Evolutionary conservation across 371 early-diverging fungal genomes (phyloP), one percentile per base, ranked within the genome.

Genomic region (Dinochytrium kinnereticum): DNA sequence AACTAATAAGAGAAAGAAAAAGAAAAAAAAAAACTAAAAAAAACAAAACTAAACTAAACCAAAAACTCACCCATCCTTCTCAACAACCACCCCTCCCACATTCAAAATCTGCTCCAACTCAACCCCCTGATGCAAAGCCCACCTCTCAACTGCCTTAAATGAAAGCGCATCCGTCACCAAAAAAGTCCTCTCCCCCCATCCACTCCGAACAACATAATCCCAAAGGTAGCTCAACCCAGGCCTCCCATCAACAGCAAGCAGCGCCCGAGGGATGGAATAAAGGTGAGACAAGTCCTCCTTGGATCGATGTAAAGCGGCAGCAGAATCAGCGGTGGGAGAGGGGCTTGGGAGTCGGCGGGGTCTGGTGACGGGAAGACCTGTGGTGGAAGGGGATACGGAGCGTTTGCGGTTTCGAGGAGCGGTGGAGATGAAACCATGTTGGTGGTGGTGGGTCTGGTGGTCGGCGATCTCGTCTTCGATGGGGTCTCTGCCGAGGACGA

Each of bases 241-340:
- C 28, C 38, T 61, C 15, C 74, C 75, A 19, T 59, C 70, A 2
- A 78, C 34, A 1, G 78, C 75, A 0, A 70, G 53, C 31, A 78
- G 68, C n/a, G 67, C 70, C 38, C 71, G 61, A 21, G 78, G 78
- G 1, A 74, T 24, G n/a, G 71, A 70, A n/a, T 53, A 55, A 1
- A 73, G 68, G 15, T 70, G 59, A 21, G 28, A 33, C 15, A 61
- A 10, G 36, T 61, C 61, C 34, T 61, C 61, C 24, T 37, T 61
- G 13, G 34, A 10, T 26, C 30, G 30, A 7, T 61, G 2, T 7
- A 7, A 3, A 36, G 34, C 34, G 17, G 61, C 61, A 13, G n/a
- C n/a, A n/a, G n/a, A n/a, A n/a, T n/a, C n/a, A n/a, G n/a, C n/a
- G n/a, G n/a, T n/a, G n/a, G n/a, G n/a, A 24, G 37, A 31, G 37